These are phyloP conservation scores for Clathrospora elynae DNA, from an alignment of 2,329 filamentous ascomycete genomes.

Conservation along the genomic window DNA sequence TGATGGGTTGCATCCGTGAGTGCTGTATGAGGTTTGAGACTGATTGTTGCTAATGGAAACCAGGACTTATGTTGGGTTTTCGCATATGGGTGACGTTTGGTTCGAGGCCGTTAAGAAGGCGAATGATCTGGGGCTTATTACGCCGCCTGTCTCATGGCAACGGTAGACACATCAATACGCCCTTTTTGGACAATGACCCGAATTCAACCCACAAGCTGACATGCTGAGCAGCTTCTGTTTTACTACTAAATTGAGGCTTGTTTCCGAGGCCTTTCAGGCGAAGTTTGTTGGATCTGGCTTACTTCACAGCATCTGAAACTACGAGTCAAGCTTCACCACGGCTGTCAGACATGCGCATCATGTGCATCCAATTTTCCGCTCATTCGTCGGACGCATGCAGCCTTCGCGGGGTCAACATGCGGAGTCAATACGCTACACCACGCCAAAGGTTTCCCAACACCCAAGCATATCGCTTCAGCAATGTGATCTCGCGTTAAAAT, in stretches of 20 bases:
- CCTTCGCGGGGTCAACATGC: conserved; percentile 22
- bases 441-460: conserved; percentile 22
- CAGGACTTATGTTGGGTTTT: conserved; percentile 35
- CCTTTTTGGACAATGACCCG: too few species aligned
- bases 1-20: conserved; percentile 40
- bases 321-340: conserved; percentile 7
- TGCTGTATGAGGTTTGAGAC: neutral
- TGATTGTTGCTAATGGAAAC: too few species aligned
- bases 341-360: neutral
- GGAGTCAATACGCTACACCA: conserved; percentile 21
- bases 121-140: conserved; percentile 13
- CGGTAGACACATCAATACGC: neutral
- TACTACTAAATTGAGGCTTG: too few species aligned
- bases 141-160: conserved; percentile 10
- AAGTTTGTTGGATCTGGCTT: too few species aligned
- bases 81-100: conserved; percentile 40
- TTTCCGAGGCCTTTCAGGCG: too few species aligned
- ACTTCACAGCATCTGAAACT: too few species aligned
- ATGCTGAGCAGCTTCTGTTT: too few species aligned
- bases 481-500: too few species aligned
- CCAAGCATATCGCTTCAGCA: too few species aligned
- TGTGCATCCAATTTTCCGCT: conserved; percentile 2
- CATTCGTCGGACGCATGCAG: conserved; percentile 3
- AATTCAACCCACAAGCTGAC: too few species aligned
- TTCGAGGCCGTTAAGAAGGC: conserved; percentile 14